phyloP scores from a whole-genome alignment of 352 stramenopile species.

The Phytophthora citrophthora region DNA sequence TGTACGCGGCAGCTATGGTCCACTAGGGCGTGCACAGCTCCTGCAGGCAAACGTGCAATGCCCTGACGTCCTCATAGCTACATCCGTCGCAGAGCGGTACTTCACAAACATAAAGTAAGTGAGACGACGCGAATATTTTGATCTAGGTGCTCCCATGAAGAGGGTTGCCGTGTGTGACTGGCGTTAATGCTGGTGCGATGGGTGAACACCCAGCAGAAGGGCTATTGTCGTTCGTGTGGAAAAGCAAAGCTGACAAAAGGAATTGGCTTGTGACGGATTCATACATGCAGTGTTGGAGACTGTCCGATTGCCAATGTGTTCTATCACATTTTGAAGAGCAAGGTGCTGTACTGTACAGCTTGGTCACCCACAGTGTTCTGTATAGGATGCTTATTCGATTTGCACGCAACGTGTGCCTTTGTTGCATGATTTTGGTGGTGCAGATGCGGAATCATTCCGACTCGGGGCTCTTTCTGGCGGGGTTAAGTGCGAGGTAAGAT shows the following conservation, averaged over 20 bases:
- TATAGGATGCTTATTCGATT: constrained; percentile 2
- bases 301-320: constrained; percentile 66
- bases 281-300: constrained; percentile 34
- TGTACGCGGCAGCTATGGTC: constrained; percentile 52
- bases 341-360: constrained; percentile 28
- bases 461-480: constrained; percentile 46
- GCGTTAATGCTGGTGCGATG: not conserved
- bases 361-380: not conserved
- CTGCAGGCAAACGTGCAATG: constrained; percentile 58
- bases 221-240: not conserved
- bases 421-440: constrained; percentile 21
- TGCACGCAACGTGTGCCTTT: constrained; percentile 2
- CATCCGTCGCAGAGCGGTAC: constrained; percentile 45
- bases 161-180: constrained; percentile 3
- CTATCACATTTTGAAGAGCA: constrained; percentile 64
- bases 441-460: constrained; percentile 48
- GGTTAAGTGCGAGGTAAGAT: constrained; percentile 33
- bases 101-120: constrained; percentile 48
- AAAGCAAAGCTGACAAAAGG: not conserved
- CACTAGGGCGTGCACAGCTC: constrained; percentile 43
- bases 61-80: constrained; percentile 55
- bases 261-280: not conserved
- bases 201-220: not conserved
- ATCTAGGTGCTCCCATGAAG: constrained; percentile 14
- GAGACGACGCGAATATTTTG: constrained; percentile 13